Base-by-base conservation (phyloP, 352 stramenopile genomes). In the Pythium monospermum region DNA sequence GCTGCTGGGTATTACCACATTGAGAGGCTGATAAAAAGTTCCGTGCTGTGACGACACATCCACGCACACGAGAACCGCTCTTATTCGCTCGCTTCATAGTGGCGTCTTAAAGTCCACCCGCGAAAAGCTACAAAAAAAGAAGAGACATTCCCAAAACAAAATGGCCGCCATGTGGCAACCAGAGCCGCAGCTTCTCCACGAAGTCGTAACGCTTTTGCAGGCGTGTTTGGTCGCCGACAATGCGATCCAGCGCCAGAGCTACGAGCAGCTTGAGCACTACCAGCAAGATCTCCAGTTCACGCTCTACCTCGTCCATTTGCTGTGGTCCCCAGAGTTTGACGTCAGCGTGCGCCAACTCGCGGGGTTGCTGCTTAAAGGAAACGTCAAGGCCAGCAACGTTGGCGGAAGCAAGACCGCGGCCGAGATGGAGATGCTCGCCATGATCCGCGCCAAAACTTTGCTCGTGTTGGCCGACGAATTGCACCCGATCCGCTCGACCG, bases 241-340 rank as follows among this genome's bases (percentile, higher is more conserved):
- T 61, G 70, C 86, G 44, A 69, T 92, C 8, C 83, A 94, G 66
- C 81, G 76, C 48, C 71, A 91, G 64, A 77, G 68, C 37, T 94
- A 92, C 66, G 51, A 83, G 69, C 78, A 78, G 38, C 68, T 94
- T 53, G 77, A 92, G 75, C 80, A 89, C 61, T 91, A 91, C 68
- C 78, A 91, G 64, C 71, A 91, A 57, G 85, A 95, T 64, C 80
- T 91, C 39, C 80, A 95, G 70, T 95, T 95, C 61, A 90, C 92
- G 41, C 67, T 93, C 26, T 95, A 95, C 61, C 74, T 95, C 40
- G 76, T 91, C 35, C 82, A 95, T 52, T 38, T 95, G 49, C 76
- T 95, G 40, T 92, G 76, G 65, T 68, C 69, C 6, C 13, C 60
- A 16, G 73, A 91, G 28, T 42, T 61, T 35, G 73, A 92, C 39